These are phyloP conservation scores for Plasmodium malariae DNA, from an alignment of 169 alveolate species.

Conservation along the genomic window DNA sequence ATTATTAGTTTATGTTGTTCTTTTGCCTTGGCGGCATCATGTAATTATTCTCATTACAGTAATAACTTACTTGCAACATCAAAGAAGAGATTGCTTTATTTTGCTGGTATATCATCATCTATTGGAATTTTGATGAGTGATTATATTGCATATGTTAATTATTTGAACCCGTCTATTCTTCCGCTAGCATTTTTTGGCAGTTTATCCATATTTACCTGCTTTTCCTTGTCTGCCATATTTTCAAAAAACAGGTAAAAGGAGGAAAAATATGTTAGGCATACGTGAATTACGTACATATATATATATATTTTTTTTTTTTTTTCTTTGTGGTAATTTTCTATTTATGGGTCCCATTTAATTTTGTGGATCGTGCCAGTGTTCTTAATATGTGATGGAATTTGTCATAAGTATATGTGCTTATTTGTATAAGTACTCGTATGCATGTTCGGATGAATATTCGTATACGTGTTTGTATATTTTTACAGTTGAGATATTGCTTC, in stretches of 20 bases:
- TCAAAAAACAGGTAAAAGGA: constrained; percentile 49
- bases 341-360: neutral
- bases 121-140: constrained; percentile 72
- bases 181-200: constrained; percentile 75
- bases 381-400: too few species aligned
- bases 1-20: constrained; percentile 60
- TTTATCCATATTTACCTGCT: constrained; percentile 60
- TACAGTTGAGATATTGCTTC: neutral
- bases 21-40: constrained; percentile 64
- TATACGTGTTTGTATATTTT: neutral
- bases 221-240: constrained; percentile 74
- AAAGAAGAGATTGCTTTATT: constrained; percentile 55
- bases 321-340: neutral
- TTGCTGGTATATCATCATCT: constrained; percentile 63
- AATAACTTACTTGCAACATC: constrained; percentile 14
- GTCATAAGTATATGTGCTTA: too few species aligned
- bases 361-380: too few species aligned
- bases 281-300: neutral
- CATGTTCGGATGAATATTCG: neutral
- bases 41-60: constrained; percentile 53
- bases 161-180: constrained; percentile 67
- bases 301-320: neutral
- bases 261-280: neutral
- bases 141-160: constrained; percentile 64
- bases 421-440: neutral